Conservation (phyloP, 1,284 basidiomycete species). For the Moniliophthora roreri region DNA sequence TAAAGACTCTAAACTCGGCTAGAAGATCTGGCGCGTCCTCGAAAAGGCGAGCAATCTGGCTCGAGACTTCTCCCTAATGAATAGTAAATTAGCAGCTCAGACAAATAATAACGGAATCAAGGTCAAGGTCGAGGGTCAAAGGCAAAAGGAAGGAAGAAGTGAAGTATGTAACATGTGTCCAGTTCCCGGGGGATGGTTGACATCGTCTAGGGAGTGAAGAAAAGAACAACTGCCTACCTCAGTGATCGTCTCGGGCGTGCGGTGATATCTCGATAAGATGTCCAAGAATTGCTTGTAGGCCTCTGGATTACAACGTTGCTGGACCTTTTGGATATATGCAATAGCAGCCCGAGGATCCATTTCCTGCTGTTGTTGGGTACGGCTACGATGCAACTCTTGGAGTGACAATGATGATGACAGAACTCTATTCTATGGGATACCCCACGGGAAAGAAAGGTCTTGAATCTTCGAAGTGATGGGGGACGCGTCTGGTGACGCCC, state of each 20-base stretch:
- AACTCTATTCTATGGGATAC: constrained; percentile 86
- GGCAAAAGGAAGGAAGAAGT: not conserved
- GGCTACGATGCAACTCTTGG: constrained; percentile 39
- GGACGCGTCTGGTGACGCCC: constrained; percentile 94
- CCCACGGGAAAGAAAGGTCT: constrained; percentile 95
- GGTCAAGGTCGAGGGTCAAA: not conserved
- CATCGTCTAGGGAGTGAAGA: not conserved
- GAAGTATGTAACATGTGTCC: not conserved
- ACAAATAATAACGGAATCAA: not conserved
- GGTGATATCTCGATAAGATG: constrained; percentile 74
- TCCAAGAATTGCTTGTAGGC: constrained; percentile 95
- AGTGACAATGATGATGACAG: constrained; percentile 81
- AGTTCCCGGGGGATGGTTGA: constrained; percentile 18
- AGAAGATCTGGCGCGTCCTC: constrained; percentile 87
- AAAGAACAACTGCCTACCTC: constrained; percentile 66
- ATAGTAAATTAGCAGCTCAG: not conserved
- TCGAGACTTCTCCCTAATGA: constrained; percentile 77
- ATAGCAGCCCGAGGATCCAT: constrained; percentile 83
- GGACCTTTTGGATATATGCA: constrained; percentile 97
- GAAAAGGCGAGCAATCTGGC: constrained; percentile 85
- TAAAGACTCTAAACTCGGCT: constrained; percentile 89
- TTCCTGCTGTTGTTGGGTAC: constrained; percentile 26
- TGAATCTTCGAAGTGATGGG: constrained; percentile 93
- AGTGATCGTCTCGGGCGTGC: constrained; percentile 57
- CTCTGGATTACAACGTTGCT: constrained; percentile 91